Evolutionary conservation across 495 filamentous ascomycete genomes (phyloP).

Genomic region (Xylaria scruposa): DNA sequence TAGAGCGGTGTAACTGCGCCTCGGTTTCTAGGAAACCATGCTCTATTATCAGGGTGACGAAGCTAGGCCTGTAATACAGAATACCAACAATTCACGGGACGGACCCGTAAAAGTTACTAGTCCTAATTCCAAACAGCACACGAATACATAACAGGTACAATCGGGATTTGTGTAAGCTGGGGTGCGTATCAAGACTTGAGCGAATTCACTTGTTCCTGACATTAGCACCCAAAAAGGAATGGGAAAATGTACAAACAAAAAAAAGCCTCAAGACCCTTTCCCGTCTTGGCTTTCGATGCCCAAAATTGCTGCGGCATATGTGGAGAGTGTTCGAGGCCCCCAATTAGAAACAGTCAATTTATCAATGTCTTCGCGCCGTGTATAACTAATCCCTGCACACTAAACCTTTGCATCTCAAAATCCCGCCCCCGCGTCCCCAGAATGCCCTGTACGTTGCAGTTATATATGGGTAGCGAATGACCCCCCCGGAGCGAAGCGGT

Average conservation of each 20-base stretch:
- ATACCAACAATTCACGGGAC: background rate
- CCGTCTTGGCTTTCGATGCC: conserved; percentile 15
- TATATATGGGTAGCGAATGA: background rate
- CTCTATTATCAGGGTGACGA: background rate
- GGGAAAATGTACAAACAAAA: background rate
- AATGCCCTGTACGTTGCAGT: background rate
- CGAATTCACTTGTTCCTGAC: conserved; percentile 15
- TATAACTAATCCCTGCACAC: background rate
- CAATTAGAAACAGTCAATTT: conserved; percentile 19
- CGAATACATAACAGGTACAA: background rate
- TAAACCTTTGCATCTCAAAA: conserved; percentile 6
- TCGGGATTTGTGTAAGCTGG: conserved; percentile 10
- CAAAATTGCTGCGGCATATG: conserved; percentile 17
- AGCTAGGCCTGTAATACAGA: background rate
- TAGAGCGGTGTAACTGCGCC: conserved; percentile 16
- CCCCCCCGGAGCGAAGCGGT: background rate
- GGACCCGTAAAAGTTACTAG: conserved; percentile 1
- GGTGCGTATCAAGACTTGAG: conserved; percentile 12
- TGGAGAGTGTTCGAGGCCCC: conserved; percentile 2
- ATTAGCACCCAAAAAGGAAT: background rate
- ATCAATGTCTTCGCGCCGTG: background rate
- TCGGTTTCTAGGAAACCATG: background rate
- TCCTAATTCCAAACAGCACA: background rate
- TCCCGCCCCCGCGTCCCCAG: conserved; percentile 22
- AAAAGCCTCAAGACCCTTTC: conserved; percentile 21